Percentiles rank a stretch among this genome's conserved stretches.
phyloP scores from a whole-genome alignment of 495 filamentous ascomycete species.

The Aspergillus ostianus region DNA sequence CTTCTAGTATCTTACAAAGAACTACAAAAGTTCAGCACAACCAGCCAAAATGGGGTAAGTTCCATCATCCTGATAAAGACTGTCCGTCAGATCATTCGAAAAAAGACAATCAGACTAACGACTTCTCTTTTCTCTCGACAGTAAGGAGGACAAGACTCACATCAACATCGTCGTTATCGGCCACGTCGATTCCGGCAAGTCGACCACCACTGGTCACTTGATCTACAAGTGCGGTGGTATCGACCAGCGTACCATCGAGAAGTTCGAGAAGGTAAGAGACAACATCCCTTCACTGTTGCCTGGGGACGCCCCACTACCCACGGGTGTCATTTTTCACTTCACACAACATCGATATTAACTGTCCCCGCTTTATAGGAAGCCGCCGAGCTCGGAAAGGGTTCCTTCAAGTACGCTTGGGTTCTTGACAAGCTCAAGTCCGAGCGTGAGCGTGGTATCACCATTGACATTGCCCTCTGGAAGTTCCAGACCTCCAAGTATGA shows the following conservation, averaged over 20 bases:
- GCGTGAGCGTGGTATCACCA: slow-evolving; percentile 99
- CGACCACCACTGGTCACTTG: slow-evolving; percentile 94
- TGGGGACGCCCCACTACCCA: not conserved
- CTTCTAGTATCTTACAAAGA: slow-evolving; percentile 47
- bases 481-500: slow-evolving; percentile 99
- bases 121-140: slow-evolving; percentile 28
- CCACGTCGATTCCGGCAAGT: slow-evolving; percentile 99
- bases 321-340: no score
- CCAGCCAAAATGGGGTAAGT: slow-evolving; percentile 55
- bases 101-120: not conserved
- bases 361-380: slow-evolving; percentile 62
- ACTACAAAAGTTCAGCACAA: slow-evolving; percentile 43
- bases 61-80: not conserved
- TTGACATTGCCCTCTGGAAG: slow-evolving; percentile 99
- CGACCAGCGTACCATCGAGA: slow-evolving; percentile 99
- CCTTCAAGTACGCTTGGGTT: slow-evolving; percentile 99
- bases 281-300: not conserved
- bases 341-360: not conserved
- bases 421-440: slow-evolving; percentile 99
- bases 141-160: slow-evolving; percentile 83
- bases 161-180: slow-evolving; percentile 99
- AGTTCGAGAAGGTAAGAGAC: slow-evolving; percentile 82
- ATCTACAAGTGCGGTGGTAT: slow-evolving; percentile 99
- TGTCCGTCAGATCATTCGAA: not conserved
- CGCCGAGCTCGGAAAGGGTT: slow-evolving; percentile 98